phyloP scores from a whole-genome alignment of 1,284 basidiomycete genomes.

The Pascua guehoae region DNA sequence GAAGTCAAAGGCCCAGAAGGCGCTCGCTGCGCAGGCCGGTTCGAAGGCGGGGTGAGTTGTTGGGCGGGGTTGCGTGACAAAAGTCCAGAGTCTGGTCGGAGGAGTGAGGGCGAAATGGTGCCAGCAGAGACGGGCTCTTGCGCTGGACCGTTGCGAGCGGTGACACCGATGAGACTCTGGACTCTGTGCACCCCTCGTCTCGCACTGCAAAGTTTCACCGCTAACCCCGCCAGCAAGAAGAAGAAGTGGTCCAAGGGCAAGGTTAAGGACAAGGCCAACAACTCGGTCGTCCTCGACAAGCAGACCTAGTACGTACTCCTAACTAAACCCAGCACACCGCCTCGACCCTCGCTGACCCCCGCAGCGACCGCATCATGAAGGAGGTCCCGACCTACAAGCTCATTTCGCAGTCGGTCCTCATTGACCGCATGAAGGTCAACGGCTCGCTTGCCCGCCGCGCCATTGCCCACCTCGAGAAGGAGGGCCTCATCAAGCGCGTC shows the following conservation, averaged over 20 bases:
- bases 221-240: constrained; percentile 65
- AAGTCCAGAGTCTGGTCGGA: not conserved
- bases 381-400: constrained; percentile 99
- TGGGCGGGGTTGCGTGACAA: not conserved
- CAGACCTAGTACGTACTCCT: constrained; percentile 46
- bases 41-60: constrained; percentile 49
- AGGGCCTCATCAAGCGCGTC: constrained; percentile 92
- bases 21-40: constrained; percentile 51
- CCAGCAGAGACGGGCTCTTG: no score
- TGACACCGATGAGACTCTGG: not conserved
- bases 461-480: constrained; percentile 90
- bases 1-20: constrained; percentile 51
- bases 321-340: not conserved
- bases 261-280: constrained; percentile 96
- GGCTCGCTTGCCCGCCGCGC: constrained; percentile 90
- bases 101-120: no score
- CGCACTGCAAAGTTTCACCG: not conserved
- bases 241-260: constrained; percentile 99
- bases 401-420: constrained; percentile 95
- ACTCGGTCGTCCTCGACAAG: constrained; percentile 88
- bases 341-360: constrained; percentile 39
- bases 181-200: not conserved
- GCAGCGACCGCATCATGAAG: constrained; percentile 95
- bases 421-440: constrained; percentile 85
- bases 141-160: not conserved